These are phyloP conservation scores for Geotrichum siamense DNA, from an alignment of 1,139 yeast genomes.

Conservation along the genomic window DNA sequence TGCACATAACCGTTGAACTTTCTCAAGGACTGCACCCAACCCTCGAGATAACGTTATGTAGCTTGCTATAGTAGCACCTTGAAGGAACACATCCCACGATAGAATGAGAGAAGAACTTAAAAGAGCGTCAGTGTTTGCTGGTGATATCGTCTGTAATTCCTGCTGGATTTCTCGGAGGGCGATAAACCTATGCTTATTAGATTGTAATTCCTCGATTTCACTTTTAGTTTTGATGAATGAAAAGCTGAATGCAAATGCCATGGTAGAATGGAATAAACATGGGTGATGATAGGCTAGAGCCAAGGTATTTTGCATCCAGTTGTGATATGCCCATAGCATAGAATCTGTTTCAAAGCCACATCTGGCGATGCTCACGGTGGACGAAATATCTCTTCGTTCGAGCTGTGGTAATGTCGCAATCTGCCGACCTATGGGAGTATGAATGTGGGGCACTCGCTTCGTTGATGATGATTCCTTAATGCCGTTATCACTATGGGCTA, in stretches of 20 bases:
- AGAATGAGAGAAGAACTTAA: constrained; percentile 29
- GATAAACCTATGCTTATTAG: constrained; percentile 28
- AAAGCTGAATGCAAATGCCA: constrained; percentile 31
- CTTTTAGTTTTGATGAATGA: constrained; percentile 24
- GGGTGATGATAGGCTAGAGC: constrained; percentile 26
- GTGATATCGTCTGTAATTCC: constrained; percentile 22
- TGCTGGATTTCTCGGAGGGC: constrained; percentile 28
- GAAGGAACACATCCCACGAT: constrained; percentile 32
- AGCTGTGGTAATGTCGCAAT: constrained; percentile 9
- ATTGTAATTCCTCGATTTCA: constrained; percentile 18
- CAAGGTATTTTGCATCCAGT: constrained; percentile 29
- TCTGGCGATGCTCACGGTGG: constrained; percentile 14
- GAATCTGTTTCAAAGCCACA: constrained; percentile 32
- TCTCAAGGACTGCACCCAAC: constrained; percentile 31
- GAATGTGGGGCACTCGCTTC: neutral
- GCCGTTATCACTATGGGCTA: constrained; percentile 6
- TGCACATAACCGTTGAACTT: constrained; percentile 23
- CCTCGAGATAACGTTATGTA: constrained; percentile 31
- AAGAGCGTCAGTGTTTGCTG: constrained; percentile 28
- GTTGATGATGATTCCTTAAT: neutral
- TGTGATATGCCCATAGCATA: constrained; percentile 28
- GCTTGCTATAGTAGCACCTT: constrained; percentile 27
- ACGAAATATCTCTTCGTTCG: constrained; percentile 11
- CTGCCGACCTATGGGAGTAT: constrained; percentile 1
- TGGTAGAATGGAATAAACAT: constrained; percentile 29